Evolutionary conservation across 306 rosid species (phyloP).

Genomic region (Vigna reflexopilosa): DNA sequence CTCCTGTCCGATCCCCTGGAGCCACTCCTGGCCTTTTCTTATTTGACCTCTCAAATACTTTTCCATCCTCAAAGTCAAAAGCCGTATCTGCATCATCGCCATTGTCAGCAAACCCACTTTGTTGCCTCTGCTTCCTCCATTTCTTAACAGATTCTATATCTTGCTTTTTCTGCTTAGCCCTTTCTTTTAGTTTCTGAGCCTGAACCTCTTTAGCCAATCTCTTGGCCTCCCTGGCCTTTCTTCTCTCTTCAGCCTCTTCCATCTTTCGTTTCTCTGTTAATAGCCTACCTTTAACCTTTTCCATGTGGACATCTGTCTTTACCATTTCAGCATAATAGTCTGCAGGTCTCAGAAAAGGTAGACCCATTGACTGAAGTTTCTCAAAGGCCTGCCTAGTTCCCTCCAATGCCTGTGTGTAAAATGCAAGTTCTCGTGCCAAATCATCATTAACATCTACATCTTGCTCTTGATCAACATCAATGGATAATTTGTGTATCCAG

Average conservation of each 20-base stretch:
- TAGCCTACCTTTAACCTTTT: slow-evolving; percentile 75
- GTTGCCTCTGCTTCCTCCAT: slow-evolving; percentile 98
- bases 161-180: slow-evolving; percentile 89
- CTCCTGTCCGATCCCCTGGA: slow-evolving; percentile 85
- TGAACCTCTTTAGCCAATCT: slow-evolving; percentile 82
- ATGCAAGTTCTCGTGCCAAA: slow-evolving; percentile 80
- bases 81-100: slow-evolving; percentile 55
- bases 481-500: slow-evolving; percentile 79
- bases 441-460: slow-evolving; percentile 90
- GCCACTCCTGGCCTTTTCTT: slow-evolving; percentile 78
- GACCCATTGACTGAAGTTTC: slow-evolving; percentile 73
- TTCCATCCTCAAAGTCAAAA: slow-evolving; percentile 75
- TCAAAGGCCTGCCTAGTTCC: slow-evolving; percentile 81
- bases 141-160: slow-evolving; percentile 91
- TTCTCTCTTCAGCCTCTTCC: slow-evolving; percentile 92
- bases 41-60: slow-evolving; percentile 67
- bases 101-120: slow-evolving; percentile 75
- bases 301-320: slow-evolving; percentile 87
- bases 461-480: slow-evolving; percentile 78
- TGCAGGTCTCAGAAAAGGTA: slow-evolving; percentile 78
- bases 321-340: slow-evolving; percentile 96
- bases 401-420: slow-evolving; percentile 84
- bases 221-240: slow-evolving; percentile 86
- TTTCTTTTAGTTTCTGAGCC: slow-evolving; percentile 79
- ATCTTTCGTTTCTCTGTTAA: slow-evolving; percentile 74